Percentiles rank a stretch among this genome's conserved stretches.
Conservation (phyloP, 1,139 yeast species). For the Candida dubliniensis region DNA sequence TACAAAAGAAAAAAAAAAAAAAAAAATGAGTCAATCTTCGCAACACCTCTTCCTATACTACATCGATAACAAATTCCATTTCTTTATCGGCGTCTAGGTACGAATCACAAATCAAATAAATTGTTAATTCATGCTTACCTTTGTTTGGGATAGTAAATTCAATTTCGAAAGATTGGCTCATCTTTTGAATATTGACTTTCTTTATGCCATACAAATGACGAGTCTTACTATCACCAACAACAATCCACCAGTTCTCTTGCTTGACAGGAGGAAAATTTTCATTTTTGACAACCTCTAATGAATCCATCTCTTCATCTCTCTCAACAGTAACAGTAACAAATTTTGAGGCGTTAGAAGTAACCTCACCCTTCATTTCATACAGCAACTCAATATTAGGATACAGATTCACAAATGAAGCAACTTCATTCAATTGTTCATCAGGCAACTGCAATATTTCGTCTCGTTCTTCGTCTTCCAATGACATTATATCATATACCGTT, state of each 20-base stretch:
- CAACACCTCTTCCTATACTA: conserved; percentile 16
- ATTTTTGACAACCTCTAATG: conserved; percentile 52
- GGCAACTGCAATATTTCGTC: conserved; percentile 58
- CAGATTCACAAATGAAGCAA: conserved; percentile 85
- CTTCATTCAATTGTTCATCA: conserved; percentile 51
- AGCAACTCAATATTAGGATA: conserved; percentile 84
- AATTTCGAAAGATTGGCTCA: conserved; percentile 52
- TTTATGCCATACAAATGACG: conserved; percentile 74
- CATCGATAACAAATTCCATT: conserved; percentile 51
- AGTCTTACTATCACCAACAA: conserved; percentile 65
- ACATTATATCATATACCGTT: conserved; percentile 81
- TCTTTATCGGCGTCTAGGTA: conserved; percentile 91
- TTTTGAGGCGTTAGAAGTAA: conserved; percentile 44
- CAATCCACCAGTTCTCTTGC: conserved; percentile 88
- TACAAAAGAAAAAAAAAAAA: not conserved
- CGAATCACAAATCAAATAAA: conserved; percentile 91
- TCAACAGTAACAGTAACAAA: conserved; percentile 54
- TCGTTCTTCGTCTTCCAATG: conserved; percentile 78
- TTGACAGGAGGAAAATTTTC: conserved; percentile 50
- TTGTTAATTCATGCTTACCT: conserved; percentile 61
- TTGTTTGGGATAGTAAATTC: conserved; percentile 58
- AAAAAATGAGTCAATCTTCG: not conserved
- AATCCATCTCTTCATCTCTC: conserved; percentile 79
- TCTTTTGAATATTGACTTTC: conserved; percentile 56
- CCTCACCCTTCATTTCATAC: conserved; percentile 43